Conservation (phyloP, 2,329 filamentous ascomycete genomes). For the Plenodomus lindquistii region DNA sequence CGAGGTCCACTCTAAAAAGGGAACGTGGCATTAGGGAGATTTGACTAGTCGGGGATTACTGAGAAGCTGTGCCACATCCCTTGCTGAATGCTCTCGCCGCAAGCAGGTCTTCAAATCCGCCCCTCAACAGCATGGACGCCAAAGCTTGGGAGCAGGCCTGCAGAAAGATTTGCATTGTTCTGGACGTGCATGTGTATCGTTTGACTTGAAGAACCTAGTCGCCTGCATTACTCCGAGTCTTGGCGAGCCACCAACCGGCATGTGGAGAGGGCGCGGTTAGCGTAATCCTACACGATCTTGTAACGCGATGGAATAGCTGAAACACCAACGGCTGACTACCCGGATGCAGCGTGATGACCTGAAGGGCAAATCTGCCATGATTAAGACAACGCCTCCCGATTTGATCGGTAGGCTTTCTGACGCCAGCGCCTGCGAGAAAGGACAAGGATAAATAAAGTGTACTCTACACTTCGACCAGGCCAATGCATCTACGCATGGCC, state of each 20-base stretch:
- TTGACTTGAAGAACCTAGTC: background rate
- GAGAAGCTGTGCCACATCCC: background rate
- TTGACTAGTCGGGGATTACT: slow-evolving; percentile 3
- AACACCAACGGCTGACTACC: slow-evolving; percentile 19
- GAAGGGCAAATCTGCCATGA: slow-evolving; percentile 2
- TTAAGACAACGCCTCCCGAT: background rate
- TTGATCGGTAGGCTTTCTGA: background rate
- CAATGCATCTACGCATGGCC: slow-evolving; percentile 10
- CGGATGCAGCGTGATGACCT: slow-evolving; percentile 9
- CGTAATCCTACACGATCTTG: slow-evolving; percentile 19
- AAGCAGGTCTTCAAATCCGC: background rate
- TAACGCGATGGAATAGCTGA: slow-evolving; percentile 18
- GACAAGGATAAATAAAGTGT: slow-evolving; percentile 4
- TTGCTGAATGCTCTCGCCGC: background rate
- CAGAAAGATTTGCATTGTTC: too few relatives aligned
- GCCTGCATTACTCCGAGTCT: background rate
- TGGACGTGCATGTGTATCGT: background rate
- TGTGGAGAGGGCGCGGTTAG: slow-evolving; percentile 5
- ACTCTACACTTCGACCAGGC: slow-evolving; percentile 4
- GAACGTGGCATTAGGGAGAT: slow-evolving; percentile 18
- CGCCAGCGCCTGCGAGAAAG: background rate
- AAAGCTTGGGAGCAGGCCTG: too few relatives aligned
- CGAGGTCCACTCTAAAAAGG: slow-evolving; percentile 14
- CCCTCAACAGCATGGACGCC: background rate
- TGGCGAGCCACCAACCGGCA: background rate